A percentile compares a stretch with the other conserved stretches of the same genome.
Conservation (phyloP, 129 eudicot species). For the Chrysanthemum seticuspe region DNA sequence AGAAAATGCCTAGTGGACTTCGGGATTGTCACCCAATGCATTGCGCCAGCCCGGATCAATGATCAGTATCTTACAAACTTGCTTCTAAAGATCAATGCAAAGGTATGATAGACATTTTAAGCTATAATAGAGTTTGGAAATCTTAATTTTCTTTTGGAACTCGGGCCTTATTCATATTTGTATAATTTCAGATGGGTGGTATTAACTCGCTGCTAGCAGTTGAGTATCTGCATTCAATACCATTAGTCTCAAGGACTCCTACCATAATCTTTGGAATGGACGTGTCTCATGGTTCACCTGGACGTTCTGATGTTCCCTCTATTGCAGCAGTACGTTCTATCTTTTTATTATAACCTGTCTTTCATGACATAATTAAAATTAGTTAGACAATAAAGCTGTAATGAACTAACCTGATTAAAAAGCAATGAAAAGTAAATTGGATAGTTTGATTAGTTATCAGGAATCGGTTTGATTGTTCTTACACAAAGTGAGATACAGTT, state of each 20-base stretch:
- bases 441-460: background rate
- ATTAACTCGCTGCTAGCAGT: slow-evolving; percentile 50
- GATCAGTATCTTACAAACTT: slow-evolving; percentile 78
- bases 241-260: slow-evolving; percentile 52
- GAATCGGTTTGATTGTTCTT: background rate
- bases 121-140: background rate
- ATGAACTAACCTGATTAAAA: too few relatives aligned
- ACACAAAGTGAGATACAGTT: too few relatives aligned
- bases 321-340: slow-evolving; percentile 72
- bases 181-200: slow-evolving; percentile 65
- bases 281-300: slow-evolving; percentile 80
- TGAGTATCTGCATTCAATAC: slow-evolving; percentile 42
- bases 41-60: slow-evolving; percentile 60
- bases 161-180: background rate
- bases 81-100: slow-evolving; percentile 70
- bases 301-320: slow-evolving; percentile 74
- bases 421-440: too few relatives aligned
- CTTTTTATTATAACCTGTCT: slow-evolving; percentile 23
- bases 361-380: too few relatives aligned
- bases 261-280: slow-evolving; percentile 80
- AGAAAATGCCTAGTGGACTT: slow-evolving; percentile 44
- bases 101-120: slow-evolving; percentile 29
- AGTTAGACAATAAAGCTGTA: too few relatives aligned
- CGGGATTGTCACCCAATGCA: slow-evolving; percentile 77
- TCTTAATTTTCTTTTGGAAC: background rate